A percentile compares a stretch with the other conserved stretches of the same genome.
These are phyloP conservation scores for Euphorbia corollata DNA, from an alignment of 441 rosid species.

Conservation along the genomic window DNA sequence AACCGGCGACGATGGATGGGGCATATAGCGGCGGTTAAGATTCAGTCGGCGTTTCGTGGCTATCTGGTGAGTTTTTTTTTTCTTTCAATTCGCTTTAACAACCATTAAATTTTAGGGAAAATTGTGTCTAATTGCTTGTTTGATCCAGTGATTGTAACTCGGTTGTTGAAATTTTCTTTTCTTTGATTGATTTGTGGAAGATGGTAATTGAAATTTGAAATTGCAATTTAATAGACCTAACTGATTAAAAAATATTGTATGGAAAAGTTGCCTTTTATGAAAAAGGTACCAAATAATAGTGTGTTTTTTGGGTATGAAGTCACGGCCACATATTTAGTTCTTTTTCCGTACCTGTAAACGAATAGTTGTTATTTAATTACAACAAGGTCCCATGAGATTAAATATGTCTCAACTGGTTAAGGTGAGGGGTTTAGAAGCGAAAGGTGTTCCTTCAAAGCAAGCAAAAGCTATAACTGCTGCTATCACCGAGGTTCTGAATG, in stretches of 20 bases:
- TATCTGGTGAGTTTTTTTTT: constrained; percentile 56
- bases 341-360: too few relatives aligned
- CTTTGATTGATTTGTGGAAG: not conserved
- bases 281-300: too few relatives aligned
- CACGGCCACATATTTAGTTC: too few relatives aligned
- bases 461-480: constrained; percentile 87
- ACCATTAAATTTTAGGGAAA: not conserved
- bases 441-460: constrained; percentile 82
- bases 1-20: constrained; percentile 27
- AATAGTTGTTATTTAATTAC: too few relatives aligned
- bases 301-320: too few relatives aligned
- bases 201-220: not conserved
- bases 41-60: constrained; percentile 89
- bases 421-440: constrained; percentile 86
- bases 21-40: constrained; percentile 55
- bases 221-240: not conserved
- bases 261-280: too few relatives aligned
- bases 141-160: not conserved
- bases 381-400: too few relatives aligned
- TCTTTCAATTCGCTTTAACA: constrained; percentile 1
- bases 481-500: constrained; percentile 74
- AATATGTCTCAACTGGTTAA: constrained; percentile 12
- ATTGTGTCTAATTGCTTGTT: not conserved
- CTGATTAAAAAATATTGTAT: not conserved
- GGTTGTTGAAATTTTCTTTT: not conserved